Evolutionary conservation across 192 early-diverging fungal species (phyloP), one percentile per base, ranked within the genome.

Genomic region (Umbelopsis isabellina): DNA sequence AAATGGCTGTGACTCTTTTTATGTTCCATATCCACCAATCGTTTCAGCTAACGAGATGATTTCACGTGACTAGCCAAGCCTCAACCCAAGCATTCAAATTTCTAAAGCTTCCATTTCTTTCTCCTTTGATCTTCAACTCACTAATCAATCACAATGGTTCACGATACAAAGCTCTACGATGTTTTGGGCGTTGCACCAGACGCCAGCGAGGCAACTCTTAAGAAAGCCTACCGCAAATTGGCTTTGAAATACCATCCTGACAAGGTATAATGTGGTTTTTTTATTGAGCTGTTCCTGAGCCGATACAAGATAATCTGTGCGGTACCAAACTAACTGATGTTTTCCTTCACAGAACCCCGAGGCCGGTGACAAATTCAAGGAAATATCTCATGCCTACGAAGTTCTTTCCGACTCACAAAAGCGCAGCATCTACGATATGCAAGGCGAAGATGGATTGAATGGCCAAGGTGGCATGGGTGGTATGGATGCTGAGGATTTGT

Each of bases 331-430:
- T 41, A 5, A 41, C 10, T 41, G 10, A 41, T 41, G 37, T 2
- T 45, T 53, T 11, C 68, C n/a, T 5, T 3, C 8, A 33, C 72
- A 94, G 93, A 96, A 96, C 86, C 91, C 92, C 44, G 86, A 90
- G 49, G 92, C 93, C 44, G 91, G 87, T 52, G 95, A 97, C 37
- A 90, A 90, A 78, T 99, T 99, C 87, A 97, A 98, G 83, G 97
- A 99, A 68, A 95, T 99, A 71, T 95, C 94, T 49, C 95, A 98
- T 79, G 97, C 98, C 11, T 99, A 96, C 76, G 97, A 98, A 76
- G 89, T 94, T 65, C 90, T 99, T 27, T 95, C 94, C 15, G 97
- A 99, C 80, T 49, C 86, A 58, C 83, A 98, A 30, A 97, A 96
- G 83, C 88, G 95, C 65, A 82, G 89, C 65, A 85, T 94, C 68